These are phyloP conservation scores for Carpinus fangiana DNA, from an alignment of 306 rosid species.

Conservation along the genomic window DNA sequence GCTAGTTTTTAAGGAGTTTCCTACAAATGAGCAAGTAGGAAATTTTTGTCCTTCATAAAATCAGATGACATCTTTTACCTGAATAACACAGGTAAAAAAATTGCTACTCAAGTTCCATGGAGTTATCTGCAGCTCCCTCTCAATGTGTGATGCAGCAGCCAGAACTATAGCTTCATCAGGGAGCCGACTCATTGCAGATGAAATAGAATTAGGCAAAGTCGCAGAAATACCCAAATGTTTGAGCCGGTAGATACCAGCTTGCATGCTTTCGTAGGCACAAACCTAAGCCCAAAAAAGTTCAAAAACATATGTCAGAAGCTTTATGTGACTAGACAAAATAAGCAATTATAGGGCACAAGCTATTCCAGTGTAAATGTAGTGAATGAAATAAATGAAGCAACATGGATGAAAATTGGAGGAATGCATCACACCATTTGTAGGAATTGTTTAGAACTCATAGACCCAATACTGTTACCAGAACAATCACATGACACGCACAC, in stretches of 20 bases:
- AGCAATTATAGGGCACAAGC: background rate
- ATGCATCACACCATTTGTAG: background rate
- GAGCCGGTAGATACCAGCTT: slow-evolving; percentile 92
- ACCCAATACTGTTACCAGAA: background rate
- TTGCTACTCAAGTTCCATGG: slow-evolving; percentile 99
- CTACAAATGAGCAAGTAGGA: too few species aligned
- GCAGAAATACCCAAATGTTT: slow-evolving; percentile 91
- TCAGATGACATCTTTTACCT: slow-evolving; percentile 53
- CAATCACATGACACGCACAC: background rate
- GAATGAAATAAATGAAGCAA: background rate
- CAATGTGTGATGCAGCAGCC: slow-evolving; percentile 98
- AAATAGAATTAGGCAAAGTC: slow-evolving; percentile 76
- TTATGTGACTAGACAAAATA: slow-evolving; percentile 4
- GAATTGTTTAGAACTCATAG: background rate
- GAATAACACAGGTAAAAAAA: slow-evolving; percentile 88
- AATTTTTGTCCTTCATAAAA: background rate
- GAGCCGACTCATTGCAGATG: slow-evolving; percentile 92
- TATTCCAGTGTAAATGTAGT: background rate
- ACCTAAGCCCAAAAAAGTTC: slow-evolving; percentile 48
- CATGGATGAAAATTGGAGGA: background rate
- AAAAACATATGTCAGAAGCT: slow-evolving; percentile 1
- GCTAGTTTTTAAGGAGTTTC: too few species aligned
- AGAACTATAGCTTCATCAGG: slow-evolving; percentile 93
- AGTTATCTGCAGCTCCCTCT: slow-evolving; percentile 93
- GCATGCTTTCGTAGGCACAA: slow-evolving; percentile 97